Evolutionary conservation across 2,329 filamentous ascomycete species (phyloP), one percentile per base, ranked within the genome.

Genomic region (Epichloe coenophiala): DNA sequence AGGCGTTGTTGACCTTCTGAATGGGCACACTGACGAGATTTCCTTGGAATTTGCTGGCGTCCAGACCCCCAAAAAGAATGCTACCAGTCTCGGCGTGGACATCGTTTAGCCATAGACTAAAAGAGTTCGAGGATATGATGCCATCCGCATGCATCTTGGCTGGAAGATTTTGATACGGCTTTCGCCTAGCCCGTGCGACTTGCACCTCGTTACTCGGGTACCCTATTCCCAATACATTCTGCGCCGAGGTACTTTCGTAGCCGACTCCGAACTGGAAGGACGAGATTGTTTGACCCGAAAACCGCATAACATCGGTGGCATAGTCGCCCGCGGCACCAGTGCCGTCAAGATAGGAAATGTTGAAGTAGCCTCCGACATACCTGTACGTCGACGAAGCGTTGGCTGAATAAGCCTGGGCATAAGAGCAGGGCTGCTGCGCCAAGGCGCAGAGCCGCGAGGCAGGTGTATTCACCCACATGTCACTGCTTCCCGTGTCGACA

Each of bases 311-410:
- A 61, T 96, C 90, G 4, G 77, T 81, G 2, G 80, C 86, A 63
- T 95, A 95, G 65, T 93, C 86, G 36, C 90, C 89, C 1, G 70
- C 64, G 0, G 88, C 86, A 5, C 81, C 80, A 0, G 86, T 86
- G 44, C 86, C 86, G 66, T 95, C 89, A 40, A 86, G 84, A 57
- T 95, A 95, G 1, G 82, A 81, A 56, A 95, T 95, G 68, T 91
- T 90, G 71, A 96, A 95, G 53, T 81, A 74, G 60, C 78, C 81
- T 55, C 81, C 82, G 50, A 95, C 66, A 61, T 83, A 88, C 36
- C 74, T 60, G 65, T 90, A 91, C 2, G 88, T 86, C 2, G 85
- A 88, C 0, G 88, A 95, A 1, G 72, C 66, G 62, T 86, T 84
- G 40, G 85, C 76, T 42, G 68, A 64, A 65, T 89, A 95, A 1